Evolutionary conservation across 257 asterid genomes (phyloP).

Genomic region (Capsicum baccatum): DNA sequence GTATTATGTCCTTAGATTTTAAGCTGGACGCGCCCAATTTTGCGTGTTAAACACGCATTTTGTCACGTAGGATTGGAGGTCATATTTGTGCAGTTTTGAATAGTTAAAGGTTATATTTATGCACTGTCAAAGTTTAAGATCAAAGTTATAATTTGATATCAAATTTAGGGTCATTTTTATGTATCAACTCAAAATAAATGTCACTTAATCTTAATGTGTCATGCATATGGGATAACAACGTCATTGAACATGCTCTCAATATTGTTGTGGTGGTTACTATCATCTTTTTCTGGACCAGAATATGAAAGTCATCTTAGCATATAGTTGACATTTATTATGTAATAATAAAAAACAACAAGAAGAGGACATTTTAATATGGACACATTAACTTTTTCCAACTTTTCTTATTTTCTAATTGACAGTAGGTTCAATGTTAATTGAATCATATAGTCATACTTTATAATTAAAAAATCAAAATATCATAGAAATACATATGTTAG

Average conservation of each 20-base stretch:
- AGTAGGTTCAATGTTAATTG: background rate
- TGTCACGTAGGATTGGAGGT: too few species aligned
- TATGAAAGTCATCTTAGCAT: conserved; percentile 15
- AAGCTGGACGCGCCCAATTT: too few species aligned
- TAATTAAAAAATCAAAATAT: background rate
- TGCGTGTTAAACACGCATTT: too few species aligned
- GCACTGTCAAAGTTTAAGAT: too few species aligned
- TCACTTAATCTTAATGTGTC: background rate
- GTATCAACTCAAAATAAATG: background rate
- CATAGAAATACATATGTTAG: background rate
- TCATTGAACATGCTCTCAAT: background rate
- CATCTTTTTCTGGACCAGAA: background rate
- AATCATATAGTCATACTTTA: background rate
- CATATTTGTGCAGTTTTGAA: too few species aligned
- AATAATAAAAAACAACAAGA: background rate
- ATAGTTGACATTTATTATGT: background rate
- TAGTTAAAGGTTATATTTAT: too few species aligned
- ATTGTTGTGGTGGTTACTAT: background rate
- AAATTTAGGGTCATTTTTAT: too few species aligned
- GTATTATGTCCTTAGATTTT: too few species aligned
- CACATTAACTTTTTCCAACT: background rate
- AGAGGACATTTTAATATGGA: background rate
- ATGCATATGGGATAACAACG: background rate
- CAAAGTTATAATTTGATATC: too few species aligned
- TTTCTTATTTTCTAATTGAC: background rate